These are phyloP conservation scores for Plasmodium ovale DNA, from an alignment of 169 alveolate species.

Conservation along the genomic window DNA sequence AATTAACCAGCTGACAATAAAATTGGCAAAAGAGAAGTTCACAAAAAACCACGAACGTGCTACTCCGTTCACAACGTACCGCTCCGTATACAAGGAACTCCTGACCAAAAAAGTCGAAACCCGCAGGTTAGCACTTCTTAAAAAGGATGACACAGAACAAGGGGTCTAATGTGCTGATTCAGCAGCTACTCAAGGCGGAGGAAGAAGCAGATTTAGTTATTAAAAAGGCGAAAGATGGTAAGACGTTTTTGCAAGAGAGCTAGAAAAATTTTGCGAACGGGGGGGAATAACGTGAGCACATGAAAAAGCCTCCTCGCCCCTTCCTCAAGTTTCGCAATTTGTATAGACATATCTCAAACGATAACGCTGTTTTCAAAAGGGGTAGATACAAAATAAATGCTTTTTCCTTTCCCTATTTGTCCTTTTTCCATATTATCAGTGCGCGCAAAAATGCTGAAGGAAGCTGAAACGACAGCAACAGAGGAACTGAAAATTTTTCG, in stretches of 20 bases:
- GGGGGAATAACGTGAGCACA: neutral
- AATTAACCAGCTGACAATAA: neutral
- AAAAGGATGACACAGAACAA: constrained; percentile 54
- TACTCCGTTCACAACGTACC: too few species aligned
- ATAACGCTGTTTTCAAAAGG: too few species aligned
- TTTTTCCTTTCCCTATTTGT: neutral
- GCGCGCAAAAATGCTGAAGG: constrained; percentile 85
- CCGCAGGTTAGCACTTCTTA: neutral
- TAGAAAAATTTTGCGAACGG: neutral
- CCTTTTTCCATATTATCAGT: constrained; percentile 54
- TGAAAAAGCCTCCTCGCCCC: neutral
- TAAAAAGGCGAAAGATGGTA: constrained; percentile 87
- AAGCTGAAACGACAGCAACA: constrained; percentile 85
- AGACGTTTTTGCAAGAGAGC: neutral
- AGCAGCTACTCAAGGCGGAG: constrained; percentile 86
- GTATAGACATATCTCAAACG: too few species aligned
- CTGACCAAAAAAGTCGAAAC: neutral
- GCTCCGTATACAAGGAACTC: too few species aligned
- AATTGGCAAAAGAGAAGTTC: neutral
- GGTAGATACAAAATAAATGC: neutral
- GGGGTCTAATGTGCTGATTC: constrained; percentile 85
- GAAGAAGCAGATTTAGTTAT: constrained; percentile 87
- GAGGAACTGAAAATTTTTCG: constrained; percentile 82
- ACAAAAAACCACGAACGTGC: neutral
- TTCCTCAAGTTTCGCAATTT: neutral